phyloP scores from a whole-genome alignment of 306 rosid species.

The Cucumis cinereus region DNA sequence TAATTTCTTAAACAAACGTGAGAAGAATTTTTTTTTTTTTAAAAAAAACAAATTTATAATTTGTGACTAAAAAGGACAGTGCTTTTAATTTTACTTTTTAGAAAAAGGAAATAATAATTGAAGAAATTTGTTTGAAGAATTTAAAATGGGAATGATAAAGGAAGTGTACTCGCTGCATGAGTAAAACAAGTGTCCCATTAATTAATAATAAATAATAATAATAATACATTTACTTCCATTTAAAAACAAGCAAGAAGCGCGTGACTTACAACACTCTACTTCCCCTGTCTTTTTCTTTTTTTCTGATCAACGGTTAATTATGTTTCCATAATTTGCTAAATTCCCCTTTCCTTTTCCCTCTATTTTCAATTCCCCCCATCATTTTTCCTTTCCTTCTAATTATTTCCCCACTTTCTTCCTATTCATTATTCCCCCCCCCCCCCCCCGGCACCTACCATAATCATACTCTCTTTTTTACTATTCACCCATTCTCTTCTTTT shows the following conservation, averaged over 20 bases:
- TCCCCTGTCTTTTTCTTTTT: background rate
- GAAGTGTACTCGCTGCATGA: background rate
- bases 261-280: conserved; percentile 1
- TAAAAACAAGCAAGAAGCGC: conserved; percentile 1
- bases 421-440: background rate
- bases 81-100: no score
- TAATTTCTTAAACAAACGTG: no score
- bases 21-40: no score
- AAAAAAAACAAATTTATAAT: no score
- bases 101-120: no score
- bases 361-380: background rate
- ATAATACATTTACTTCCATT: background rate
- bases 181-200: background rate
- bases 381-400: background rate
- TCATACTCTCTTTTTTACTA: background rate
- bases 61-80: no score
- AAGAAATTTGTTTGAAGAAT: no score
- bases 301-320: background rate
- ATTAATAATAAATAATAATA: no score
- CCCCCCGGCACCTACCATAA: background rate
- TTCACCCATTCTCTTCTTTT: no score
- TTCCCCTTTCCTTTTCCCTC: background rate
- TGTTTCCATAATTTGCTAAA: background rate
- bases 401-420: background rate
- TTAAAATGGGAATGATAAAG: background rate